These are phyloP conservation scores for Vicia sativa DNA, from an alignment of 306 rosid species.

Conservation along the genomic window DNA sequence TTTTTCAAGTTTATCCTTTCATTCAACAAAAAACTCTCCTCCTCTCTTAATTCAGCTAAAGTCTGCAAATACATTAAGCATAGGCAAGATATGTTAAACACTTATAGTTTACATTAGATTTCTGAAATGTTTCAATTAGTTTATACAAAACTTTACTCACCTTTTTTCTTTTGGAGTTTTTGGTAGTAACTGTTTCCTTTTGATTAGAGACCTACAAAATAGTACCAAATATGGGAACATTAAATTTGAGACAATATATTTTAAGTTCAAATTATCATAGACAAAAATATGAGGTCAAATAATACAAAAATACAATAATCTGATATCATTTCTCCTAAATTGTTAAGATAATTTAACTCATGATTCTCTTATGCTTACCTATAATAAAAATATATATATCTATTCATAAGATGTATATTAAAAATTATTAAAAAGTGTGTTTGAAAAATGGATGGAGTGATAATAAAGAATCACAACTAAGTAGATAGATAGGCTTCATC, in stretches of 20 bases:
- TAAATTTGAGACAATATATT: conserved; percentile 4
- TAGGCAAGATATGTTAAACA: conserved; percentile 22
- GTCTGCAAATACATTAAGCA: conserved; percentile 59
- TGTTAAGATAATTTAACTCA: not conserved
- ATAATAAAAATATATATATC: too few species aligned
- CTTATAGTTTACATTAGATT: conserved; percentile 1
- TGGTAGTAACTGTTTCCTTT: conserved; percentile 50
- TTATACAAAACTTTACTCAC: conserved; percentile 44
- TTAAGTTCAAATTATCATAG: not conserved
- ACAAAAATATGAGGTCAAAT: not conserved
- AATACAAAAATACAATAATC: too few species aligned
- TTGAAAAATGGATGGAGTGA: not conserved
- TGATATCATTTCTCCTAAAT: too few species aligned
- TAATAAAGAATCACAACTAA: not conserved
- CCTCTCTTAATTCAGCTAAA: conserved; percentile 77
- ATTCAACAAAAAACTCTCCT: conserved; percentile 65
- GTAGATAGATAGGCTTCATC: conserved; percentile 17
- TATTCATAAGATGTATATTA: not conserved
- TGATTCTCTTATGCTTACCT: not conserved
- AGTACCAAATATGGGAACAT: conserved; percentile 19
- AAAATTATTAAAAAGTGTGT: too few species aligned
- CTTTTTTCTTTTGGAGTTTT: conserved; percentile 75
- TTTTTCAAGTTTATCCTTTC: conserved; percentile 70
- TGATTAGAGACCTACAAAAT: conserved; percentile 52
- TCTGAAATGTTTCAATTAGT: not conserved